Evolutionary conservation across 2,329 filamentous ascomycete genomes (phyloP).

Genomic region (Trichoderma koningiopsis): DNA sequence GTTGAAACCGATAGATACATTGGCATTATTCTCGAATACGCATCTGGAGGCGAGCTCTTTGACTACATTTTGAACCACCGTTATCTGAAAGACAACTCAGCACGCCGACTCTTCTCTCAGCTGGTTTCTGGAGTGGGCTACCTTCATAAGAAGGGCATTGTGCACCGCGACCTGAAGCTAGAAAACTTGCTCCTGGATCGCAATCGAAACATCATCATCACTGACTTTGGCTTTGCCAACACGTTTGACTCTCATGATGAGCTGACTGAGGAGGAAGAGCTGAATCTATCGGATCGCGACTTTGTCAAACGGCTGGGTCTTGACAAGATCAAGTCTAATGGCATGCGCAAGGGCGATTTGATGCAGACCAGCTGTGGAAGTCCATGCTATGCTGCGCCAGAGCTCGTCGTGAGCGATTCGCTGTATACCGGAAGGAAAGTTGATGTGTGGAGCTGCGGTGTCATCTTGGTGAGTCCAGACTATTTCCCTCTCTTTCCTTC

Average conservation of each 20-base stretch:
- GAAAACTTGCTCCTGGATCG: constrained; percentile 94
- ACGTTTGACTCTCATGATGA: constrained; percentile 91
- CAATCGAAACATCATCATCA: constrained; percentile 99
- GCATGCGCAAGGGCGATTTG: constrained; percentile 82
- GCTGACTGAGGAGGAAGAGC: constrained; percentile 85
- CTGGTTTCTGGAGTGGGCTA: constrained; percentile 96
- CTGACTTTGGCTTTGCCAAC: constrained; percentile 98
- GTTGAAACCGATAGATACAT: constrained; percentile 97
- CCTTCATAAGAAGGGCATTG: constrained; percentile 97
- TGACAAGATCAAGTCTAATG: constrained; percentile 74
- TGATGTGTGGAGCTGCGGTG: constrained; percentile 98
- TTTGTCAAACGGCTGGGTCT: constrained; percentile 85
- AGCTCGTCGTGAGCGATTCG: constrained; percentile 95
- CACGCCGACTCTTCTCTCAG: constrained; percentile 89
- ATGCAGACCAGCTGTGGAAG: constrained; percentile 99
- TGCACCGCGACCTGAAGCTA: constrained; percentile 93
- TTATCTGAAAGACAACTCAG: constrained; percentile 91
- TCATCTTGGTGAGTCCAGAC: constrained; percentile 81
- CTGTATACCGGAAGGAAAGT: constrained; percentile 97
- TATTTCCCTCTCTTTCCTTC: background rate
- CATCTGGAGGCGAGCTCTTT: constrained; percentile 94
- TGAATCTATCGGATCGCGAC: constrained; percentile 82
- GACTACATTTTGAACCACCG: constrained; percentile 97
- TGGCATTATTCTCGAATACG: constrained; percentile 97
- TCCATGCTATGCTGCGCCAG: constrained; percentile 95